phyloP scores from a whole-genome alignment of 208 protist genomes.

The Leishmania tropica region DNA sequence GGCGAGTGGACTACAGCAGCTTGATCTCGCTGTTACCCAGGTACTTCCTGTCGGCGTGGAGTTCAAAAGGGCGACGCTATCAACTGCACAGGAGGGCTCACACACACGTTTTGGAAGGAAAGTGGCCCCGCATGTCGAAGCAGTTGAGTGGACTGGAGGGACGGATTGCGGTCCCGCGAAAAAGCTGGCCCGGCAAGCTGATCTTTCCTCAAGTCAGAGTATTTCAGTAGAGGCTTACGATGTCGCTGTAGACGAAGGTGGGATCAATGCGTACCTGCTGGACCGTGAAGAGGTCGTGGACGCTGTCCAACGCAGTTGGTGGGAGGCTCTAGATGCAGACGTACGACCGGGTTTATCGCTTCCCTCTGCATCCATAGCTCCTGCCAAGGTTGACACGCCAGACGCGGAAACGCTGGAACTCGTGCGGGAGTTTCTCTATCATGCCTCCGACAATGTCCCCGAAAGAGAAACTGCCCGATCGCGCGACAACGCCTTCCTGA shows the following conservation, averaged over 20 bases:
- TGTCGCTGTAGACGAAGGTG: not conserved
- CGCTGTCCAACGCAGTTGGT: constrained; percentile 27
- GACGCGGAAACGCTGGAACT: constrained; percentile 11
- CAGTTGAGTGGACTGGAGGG: not conserved
- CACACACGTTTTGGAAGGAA: not conserved
- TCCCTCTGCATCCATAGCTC: not conserved
- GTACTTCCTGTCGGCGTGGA: constrained; percentile 24
- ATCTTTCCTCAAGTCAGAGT: not conserved
- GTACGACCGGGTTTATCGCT: constrained; percentile 6
- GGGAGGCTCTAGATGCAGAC: constrained; percentile 19
- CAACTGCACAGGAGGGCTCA: not conserved
- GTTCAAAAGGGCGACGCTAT: constrained; percentile 2
- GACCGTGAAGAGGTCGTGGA: constrained; percentile 16
- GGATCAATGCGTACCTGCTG: not conserved
- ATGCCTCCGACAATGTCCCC: not conserved
- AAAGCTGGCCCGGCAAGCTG: not conserved
- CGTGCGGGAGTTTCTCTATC: constrained; percentile 5
- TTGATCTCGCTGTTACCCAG: constrained; percentile 19
- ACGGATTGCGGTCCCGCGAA: not conserved
- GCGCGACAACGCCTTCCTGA: not conserved
- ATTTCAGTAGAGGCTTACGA: not conserved
- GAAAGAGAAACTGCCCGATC: not conserved
- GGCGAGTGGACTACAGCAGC: not conserved
- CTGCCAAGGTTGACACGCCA: not conserved
- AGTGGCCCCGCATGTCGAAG: not conserved